Base-by-base conservation (phyloP, 257 asterid genomes). In the Nicotiana tomentosiformis region DNA sequence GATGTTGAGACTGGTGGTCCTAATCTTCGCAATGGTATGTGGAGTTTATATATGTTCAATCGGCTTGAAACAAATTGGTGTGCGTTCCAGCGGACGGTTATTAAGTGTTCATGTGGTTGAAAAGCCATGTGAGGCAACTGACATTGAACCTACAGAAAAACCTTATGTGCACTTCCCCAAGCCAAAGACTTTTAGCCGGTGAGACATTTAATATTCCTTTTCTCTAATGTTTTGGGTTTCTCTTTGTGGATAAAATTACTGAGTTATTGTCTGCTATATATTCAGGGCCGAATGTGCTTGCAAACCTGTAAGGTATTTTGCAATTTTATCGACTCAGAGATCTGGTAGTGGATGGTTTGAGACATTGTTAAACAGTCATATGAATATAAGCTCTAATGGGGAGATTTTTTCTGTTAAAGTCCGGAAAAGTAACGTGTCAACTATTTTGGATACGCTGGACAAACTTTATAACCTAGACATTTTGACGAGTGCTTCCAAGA, bases 271-370 rank as follows among this genome's bases (percentile, higher is more conserved):
- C 18, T 84, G 78, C 51, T 85, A 84, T 81, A 76, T 85, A 78
- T 76, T 51, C 14, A 96, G 99, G 90, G 93, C 70, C 0, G 99
- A 95, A 85, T 95, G 99, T 61, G 91, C 90, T 10, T 93, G 98
- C 91, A 87, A 87, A 83, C 98, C 98, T 68, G 98, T 95, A 60
- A 89, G 94, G 5, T 86, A 87, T 84, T 95, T 95, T 84, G 98
- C 98, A 51, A 93, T 95, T 85, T 86, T 93, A 89, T 95, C 98
- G 6, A 92, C 98, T 0, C 98, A 95, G 92, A 91, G 98, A 88
- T 93, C 98, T 2, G 98, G 98, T 70, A 95, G 98, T 82, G 98
- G 98, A 87, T 95, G 98, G 98, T 95, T 95, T 81, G 98, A 95
- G 77, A 95, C 98, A 1, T 84, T 95, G 67, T 78, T 93, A 87